These are phyloP conservation scores for Nigrograna mackinnonii DNA, from an alignment of 2,329 filamentous ascomycete species.

Conservation along the genomic window DNA sequence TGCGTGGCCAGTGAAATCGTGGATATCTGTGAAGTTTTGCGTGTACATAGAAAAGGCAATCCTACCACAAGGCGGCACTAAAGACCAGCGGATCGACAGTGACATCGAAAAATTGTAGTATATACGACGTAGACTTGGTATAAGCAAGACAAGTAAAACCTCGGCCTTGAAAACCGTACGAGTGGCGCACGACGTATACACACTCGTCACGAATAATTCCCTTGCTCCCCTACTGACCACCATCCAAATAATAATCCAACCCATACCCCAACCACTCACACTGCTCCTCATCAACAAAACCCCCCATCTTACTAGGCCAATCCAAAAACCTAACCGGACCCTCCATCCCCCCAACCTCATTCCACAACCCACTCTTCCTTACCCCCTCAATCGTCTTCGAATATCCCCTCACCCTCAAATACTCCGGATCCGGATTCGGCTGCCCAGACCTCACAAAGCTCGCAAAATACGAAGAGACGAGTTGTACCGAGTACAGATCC, in stretches of 20 bases:
- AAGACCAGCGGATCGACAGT: too few species aligned
- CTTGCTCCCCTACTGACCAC: too few species aligned
- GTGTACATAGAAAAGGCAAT: too few species aligned
- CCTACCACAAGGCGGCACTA: too few species aligned
- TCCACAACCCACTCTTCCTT: conserved; percentile 39
- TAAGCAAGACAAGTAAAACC: too few species aligned
- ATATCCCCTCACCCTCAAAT: conserved; percentile 53
- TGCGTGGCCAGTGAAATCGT: too few species aligned
- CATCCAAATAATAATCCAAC: conserved; percentile 36
- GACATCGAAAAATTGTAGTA: too few species aligned
- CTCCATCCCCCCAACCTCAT: conserved; percentile 35
- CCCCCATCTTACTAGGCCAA: conserved; percentile 47
- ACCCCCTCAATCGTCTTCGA: conserved; percentile 45
- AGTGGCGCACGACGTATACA: too few species aligned
- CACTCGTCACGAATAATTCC: too few species aligned
- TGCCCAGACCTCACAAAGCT: conserved; percentile 55
- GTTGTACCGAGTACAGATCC: conserved; percentile 52
- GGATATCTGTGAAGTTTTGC: too few species aligned
- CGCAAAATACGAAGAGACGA: conserved; percentile 54
- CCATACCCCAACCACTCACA: conserved; percentile 46
- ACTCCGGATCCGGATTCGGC: conserved; percentile 54
- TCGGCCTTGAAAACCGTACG: too few species aligned
- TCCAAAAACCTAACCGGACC: conserved; percentile 49
- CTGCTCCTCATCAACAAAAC: conserved; percentile 56
- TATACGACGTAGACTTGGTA: too few species aligned